A percentile compares a stretch with the other conserved stretches of the same genome.
Conservation (phyloP, 2,329 filamentous ascomycete species). For the Didymellaceae sp. region DNA sequence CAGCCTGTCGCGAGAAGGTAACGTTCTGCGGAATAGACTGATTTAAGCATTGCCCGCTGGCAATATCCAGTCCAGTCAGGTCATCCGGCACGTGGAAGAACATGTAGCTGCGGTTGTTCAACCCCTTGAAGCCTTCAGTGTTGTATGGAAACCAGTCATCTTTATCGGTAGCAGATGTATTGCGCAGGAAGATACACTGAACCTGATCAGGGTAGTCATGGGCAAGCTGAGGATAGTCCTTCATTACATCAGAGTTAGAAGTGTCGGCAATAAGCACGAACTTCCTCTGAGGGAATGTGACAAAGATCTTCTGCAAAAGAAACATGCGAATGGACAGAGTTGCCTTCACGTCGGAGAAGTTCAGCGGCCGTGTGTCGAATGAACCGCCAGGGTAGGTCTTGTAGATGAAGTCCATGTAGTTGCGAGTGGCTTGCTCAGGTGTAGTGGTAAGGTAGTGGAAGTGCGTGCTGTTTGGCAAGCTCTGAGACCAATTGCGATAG, state of each 20-base stretch:
- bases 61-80: conserved; percentile 69
- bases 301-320: conserved; percentile 74
- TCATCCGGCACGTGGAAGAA: conserved; percentile 79
- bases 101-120: conserved; percentile 75
- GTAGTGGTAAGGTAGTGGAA: conserved; percentile 86
- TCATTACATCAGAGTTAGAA: conserved; percentile 78
- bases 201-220: conserved; percentile 73
- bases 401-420: conserved; percentile 83
- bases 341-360: conserved; percentile 77
- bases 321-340: conserved; percentile 74
- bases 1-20: conserved; percentile 62
- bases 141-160: conserved; percentile 76
- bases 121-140: conserved; percentile 71
- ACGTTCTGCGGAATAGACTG: conserved; percentile 70
- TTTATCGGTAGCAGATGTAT: conserved; percentile 72
- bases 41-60: conserved; percentile 72
- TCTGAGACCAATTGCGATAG: conserved; percentile 76
- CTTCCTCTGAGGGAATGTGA: conserved; percentile 75
- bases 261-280: conserved; percentile 81
- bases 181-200: conserved; percentile 78
- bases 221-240: conserved; percentile 65
- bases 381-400: conserved; percentile 77
- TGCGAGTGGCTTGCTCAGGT: conserved; percentile 76
- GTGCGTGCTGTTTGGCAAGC: conserved; percentile 67
- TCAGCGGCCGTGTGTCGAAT: conserved; percentile 76